Base-by-base conservation (phyloP, 306 rosid species). In the Cucumis melo region DNA sequence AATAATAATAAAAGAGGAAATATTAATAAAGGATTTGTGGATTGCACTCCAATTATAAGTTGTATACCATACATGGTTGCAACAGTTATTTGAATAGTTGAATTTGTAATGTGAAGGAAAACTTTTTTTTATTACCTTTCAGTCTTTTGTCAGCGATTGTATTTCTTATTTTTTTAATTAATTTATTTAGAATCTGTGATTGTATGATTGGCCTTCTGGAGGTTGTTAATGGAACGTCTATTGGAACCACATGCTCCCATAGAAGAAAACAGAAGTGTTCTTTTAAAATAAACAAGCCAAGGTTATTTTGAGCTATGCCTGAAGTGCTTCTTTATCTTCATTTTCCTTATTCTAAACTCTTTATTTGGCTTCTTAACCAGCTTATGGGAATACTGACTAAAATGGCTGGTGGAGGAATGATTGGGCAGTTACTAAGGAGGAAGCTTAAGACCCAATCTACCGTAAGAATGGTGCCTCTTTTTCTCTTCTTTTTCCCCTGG, bases 351-450 rank as follows among this genome's bases (percentile, higher is more conserved):
- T 67, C n/a, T 67, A n/a, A 66, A 66, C 53, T 66, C 16, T n/a
- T 39, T 66, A 5, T 61, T 21, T 67, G 55, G 12, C 16, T 61
- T 41, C 74, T 67, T 2, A 70, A 14, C 20, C 75, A 46, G 38
- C 42, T 71, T 83, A 88, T 21, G 5, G 87, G 81, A 80, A 54
- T 29, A 38, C 80, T 66, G 80, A 71, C 82, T 56, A 81, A 74
- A 75, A 91, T 93, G 98, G 96, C 91, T 88, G 92, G 96, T 78
- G 89, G 91, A 84, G 87, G 65, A 54, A 74, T 86, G 74, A 78
- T 93, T 83, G 79, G 77, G 77, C 93, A 85, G 81, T 82, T 89
- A 71, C 81, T 89, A 80, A 85, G 58, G 59, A 48, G 92, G 84
- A 89, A 91, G 76, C 87, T 93, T 84, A 71, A 71, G 20, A 71